Conservation (phyloP, 768 basidiomycete genomes). For the Gloeostereum incarnatum region DNA sequence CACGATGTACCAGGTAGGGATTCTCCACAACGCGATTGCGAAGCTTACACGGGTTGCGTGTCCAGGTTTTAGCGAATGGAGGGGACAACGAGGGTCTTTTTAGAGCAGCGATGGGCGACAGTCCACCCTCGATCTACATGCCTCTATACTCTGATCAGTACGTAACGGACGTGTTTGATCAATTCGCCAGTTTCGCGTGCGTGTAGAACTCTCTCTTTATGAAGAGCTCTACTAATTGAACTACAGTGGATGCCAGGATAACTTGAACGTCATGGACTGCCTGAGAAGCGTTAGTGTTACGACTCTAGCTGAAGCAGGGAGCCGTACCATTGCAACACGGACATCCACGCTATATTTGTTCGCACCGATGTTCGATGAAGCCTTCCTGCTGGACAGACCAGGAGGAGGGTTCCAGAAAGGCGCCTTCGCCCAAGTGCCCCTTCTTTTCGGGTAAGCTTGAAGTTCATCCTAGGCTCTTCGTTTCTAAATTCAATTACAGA, state of each 20-base stretch:
- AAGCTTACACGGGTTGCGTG: conserved; percentile 26
- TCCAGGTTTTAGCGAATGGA: conserved; percentile 26
- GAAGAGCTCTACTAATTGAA: neutral
- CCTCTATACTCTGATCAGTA: conserved; percentile 23
- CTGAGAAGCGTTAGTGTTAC: conserved; percentile 19
- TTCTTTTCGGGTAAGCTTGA: conserved; percentile 25
- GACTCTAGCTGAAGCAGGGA: conserved; percentile 23
- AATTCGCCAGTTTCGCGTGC: conserved; percentile 27
- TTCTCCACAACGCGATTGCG: conserved; percentile 20
- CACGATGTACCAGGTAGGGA: neutral
- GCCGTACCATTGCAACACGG: conserved; percentile 17
- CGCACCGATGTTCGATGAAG: conserved; percentile 26
- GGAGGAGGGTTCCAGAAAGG: conserved; percentile 29
- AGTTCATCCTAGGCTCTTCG: too few relatives aligned
- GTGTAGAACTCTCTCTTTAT: conserved; percentile 6
- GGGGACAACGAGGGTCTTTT: conserved; percentile 28
- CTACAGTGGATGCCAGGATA: neutral
- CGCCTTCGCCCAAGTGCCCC: conserved; percentile 25
- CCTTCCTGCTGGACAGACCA: conserved; percentile 23
- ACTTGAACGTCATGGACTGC: conserved; percentile 18
- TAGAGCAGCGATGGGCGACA: conserved; percentile 32
- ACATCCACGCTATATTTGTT: conserved; percentile 26
- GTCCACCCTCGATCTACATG: conserved; percentile 27
- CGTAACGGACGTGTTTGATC: conserved; percentile 22
- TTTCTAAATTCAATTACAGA: conserved; percentile 7